Conservation (phyloP, 306 rosid genomes). For the Mimosa pudica region DNA sequence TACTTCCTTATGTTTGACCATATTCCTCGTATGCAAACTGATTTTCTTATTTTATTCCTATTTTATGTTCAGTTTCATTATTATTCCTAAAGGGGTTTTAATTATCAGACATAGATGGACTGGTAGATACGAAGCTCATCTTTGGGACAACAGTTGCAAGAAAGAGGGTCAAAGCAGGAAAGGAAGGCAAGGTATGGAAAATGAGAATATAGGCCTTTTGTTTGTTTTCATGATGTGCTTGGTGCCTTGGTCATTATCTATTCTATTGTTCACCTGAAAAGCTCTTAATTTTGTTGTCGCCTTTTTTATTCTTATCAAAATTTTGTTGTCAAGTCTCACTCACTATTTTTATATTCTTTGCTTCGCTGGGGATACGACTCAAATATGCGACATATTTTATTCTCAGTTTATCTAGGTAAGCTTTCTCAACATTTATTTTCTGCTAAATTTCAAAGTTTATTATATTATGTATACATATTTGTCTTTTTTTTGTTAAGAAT, state of each 20-base stretch:
- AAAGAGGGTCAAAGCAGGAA: conserved; percentile 90
- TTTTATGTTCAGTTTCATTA: not conserved
- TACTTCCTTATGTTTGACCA: not conserved
- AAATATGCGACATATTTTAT: conserved; percentile 37
- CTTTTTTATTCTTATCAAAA: not conserved
- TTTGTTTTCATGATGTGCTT: not conserved
- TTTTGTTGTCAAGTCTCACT: conserved; percentile 28
- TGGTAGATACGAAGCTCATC: conserved; percentile 79
- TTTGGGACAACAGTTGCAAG: conserved; percentile 85
- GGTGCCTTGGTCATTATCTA: conserved; percentile 16
- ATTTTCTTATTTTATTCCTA: not conserved
- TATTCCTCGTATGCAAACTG: not conserved
- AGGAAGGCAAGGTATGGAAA: conserved; percentile 80
- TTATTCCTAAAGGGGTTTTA: conserved; percentile 31
- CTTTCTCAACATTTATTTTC: not conserved
- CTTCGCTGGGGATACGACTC: conserved; percentile 41
- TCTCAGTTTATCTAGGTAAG: conserved; percentile 77
- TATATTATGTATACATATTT: not conserved
- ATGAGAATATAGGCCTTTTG: not conserved
- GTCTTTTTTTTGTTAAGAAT: not conserved
- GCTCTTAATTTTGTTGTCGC: conserved; percentile 12
- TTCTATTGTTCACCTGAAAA: conserved; percentile 17
- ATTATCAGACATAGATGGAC: conserved; percentile 81
- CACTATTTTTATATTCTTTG: conserved; percentile 25
- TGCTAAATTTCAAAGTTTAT: not conserved